Base-by-base conservation (phyloP, 148 eudicot species). In the Heliamphora exappendiculata region DNA sequence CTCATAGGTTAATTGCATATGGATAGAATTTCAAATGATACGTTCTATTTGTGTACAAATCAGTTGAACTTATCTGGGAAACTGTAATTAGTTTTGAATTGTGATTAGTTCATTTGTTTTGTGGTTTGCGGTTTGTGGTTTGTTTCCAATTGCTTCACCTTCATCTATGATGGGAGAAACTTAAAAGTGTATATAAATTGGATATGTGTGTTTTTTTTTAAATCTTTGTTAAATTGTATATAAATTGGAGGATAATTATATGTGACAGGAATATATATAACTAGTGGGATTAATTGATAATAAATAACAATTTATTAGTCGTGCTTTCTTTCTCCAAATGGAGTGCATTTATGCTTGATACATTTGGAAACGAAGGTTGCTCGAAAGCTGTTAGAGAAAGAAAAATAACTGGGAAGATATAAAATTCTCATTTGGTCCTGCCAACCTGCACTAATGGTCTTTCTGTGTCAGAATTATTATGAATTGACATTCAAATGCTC, bases 1-100 rank as follows among this genome's bases (percentile, higher is more conserved):
- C n/a, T n/a, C n/a, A n/a, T n/a, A n/a, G n/a, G n/a, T n/a, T n/a
- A n/a, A n/a, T n/a, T n/a, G n/a, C n/a, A n/a, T n/a, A n/a, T n/a
- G n/a, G n/a, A n/a, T n/a, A n/a, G n/a, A n/a, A n/a, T n/a, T n/a
- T n/a, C n/a, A n/a, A n/a, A n/a, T n/a, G n/a, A n/a, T n/a, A n/a
- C n/a, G n/a, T n/a, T n/a, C n/a, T n/a, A n/a, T n/a, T n/a, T n/a
- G n/a, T n/a, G n/a, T n/a, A n/a, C n/a, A n/a, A n/a, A n/a, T n/a
- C n/a, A n/a, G n/a, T n/a, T n/a, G n/a, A n/a, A n/a, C n/a, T n/a
- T n/a, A n/a, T n/a, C n/a, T n/a, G n/a, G n/a, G n/a, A n/a, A n/a
- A n/a, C n/a, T n/a, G n/a, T n/a, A n/a, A n/a, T n/a, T n/a, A n/a
- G 37, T 22, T 67, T 67, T 67, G 70, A 41, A 39, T 68, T 42